phyloP scores from a whole-genome alignment of 2,329 filamentous ascomycete genomes.

The Scopulariopsis brevicaulis region DNA sequence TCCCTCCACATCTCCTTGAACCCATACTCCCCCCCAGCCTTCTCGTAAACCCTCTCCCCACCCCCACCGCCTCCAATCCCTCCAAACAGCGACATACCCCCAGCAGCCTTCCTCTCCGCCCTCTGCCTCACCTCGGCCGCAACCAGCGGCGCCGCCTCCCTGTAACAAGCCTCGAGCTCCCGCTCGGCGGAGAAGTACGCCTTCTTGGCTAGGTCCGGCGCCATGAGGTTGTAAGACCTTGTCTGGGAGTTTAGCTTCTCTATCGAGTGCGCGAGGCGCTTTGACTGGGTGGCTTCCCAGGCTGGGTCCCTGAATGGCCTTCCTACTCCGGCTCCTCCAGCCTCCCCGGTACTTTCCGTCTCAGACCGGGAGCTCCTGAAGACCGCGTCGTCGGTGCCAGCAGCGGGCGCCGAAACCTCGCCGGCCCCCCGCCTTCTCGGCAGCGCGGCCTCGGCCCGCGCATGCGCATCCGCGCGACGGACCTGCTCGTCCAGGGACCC shows the following conservation, averaged over 20 bases:
- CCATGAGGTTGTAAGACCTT: conserved; percentile 89
- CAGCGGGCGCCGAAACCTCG: conserved; percentile 29
- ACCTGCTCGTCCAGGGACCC: conserved; percentile 67
- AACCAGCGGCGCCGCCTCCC: conserved; percentile 71
- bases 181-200: conserved; percentile 78
- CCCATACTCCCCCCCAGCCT: conserved; percentile 66
- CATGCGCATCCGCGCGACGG: conserved; percentile 58
- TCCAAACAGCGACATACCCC: conserved; percentile 14
- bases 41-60: conserved; percentile 61
- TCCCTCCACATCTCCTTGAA: conserved; percentile 86
- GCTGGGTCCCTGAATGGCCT: conserved; percentile 65
- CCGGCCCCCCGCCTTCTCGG: conserved; percentile 45
- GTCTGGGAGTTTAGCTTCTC: conserved; percentile 68
- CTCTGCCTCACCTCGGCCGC: conserved; percentile 62
- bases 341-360: neutral
- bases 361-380: neutral
- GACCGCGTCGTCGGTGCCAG: neutral
- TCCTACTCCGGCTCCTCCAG: neutral
- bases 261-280: conserved; percentile 69
- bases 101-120: conserved; percentile 35
- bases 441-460: conserved; percentile 56
- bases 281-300: conserved; percentile 62
- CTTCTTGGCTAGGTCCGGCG: conserved; percentile 83
- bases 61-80: conserved; percentile 27
- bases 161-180: conserved; percentile 71